These are phyloP conservation scores for Globisporangium irregulare DNA, from an alignment of 352 stramenopile genomes.

Conservation along the genomic window DNA sequence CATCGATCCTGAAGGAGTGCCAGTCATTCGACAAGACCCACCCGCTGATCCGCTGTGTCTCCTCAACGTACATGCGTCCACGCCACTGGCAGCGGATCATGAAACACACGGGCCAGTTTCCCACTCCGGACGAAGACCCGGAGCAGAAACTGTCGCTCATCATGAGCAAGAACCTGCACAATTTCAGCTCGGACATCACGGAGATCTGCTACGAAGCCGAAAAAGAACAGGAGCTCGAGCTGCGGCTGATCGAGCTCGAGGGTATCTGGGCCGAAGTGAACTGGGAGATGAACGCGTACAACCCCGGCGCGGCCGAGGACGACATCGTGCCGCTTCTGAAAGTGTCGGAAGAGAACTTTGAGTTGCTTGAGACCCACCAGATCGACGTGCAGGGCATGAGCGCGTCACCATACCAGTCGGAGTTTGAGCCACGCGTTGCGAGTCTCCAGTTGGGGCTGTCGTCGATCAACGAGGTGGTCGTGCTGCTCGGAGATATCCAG, in stretches of 20 bases:
- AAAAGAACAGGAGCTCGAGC: constrained; percentile 96
- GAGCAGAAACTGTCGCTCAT: constrained; percentile 89
- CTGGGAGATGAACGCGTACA: constrained; percentile 93
- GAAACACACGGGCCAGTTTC: constrained; percentile 87
- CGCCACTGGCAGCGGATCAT: constrained; percentile 94
- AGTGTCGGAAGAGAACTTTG: constrained; percentile 95
- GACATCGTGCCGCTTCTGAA: constrained; percentile 89
- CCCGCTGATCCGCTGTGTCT: constrained; percentile 72
- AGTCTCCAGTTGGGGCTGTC: constrained; percentile 86
- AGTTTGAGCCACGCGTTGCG: constrained; percentile 93
- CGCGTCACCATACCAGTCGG: constrained; percentile 92
- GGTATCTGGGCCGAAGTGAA: constrained; percentile 91
- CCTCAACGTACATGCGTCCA: constrained; percentile 88
- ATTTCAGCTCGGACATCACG: constrained; percentile 94
- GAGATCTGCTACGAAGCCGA: constrained; percentile 96
- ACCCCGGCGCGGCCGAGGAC: constrained; percentile 56
- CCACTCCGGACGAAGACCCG: constrained; percentile 91
- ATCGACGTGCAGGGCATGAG: constrained; percentile 96
- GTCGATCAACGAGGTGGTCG: constrained; percentile 91
- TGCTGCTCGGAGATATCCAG: constrained; percentile 94
- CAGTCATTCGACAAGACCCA: constrained; percentile 87
- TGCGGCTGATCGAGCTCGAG: constrained; percentile 88
- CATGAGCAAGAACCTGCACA: constrained; percentile 91
- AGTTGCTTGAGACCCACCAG: constrained; percentile 96
- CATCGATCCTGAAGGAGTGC: constrained; percentile 73